Evolutionary conservation across 257 asterid species (phyloP), one percentile per base, ranked within the genome.

Genomic region (Capsicum baccatum): DNA sequence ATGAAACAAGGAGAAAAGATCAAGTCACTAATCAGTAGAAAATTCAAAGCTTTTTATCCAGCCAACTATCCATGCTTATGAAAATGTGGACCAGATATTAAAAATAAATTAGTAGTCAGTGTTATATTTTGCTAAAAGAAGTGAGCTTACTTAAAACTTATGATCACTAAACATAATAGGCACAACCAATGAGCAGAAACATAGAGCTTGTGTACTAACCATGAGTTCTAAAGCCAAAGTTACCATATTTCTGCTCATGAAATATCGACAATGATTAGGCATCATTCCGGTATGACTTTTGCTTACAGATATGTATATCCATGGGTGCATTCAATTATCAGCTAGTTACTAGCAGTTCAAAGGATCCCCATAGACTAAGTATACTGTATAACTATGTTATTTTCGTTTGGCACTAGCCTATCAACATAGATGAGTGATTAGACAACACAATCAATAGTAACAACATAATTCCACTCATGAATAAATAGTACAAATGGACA

Each of bases 121-220:
- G 21, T 74, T 74, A 19, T 0, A 47, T 74, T 74, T 74, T 5
- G 19, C 57, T 73, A 74, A 73, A 50, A 74, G 62, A 74, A 74
- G 44, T 4, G 47, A 50, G 50, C 14, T 74, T 50, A 19, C 44
- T 74, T 74, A 21, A 74, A 74, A 21, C 47, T 44, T 13, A 21
- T 19, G 19, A 50, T 50, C 19, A 74, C 21, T 74, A 21, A 50
- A 50, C 81, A 21, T 74, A 50, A 12, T 19, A 74, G 26, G 19
- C 44, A 21, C 1, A 1, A 19, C 50, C 9, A 3, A 9, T 21
- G 44, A 7, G 60, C 58, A 74, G 1, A 50, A 48, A 50, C 13
- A 6, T 13, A 12, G 80, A 71, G 81, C 17, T 74, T 74, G 62
- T 12, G 3, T 50, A 47, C 44, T 52, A 14, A 52, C 26, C 81